phyloP scores from a whole-genome alignment of 176 grass and related monocot species.

The Oropetium thomaeum region DNA sequence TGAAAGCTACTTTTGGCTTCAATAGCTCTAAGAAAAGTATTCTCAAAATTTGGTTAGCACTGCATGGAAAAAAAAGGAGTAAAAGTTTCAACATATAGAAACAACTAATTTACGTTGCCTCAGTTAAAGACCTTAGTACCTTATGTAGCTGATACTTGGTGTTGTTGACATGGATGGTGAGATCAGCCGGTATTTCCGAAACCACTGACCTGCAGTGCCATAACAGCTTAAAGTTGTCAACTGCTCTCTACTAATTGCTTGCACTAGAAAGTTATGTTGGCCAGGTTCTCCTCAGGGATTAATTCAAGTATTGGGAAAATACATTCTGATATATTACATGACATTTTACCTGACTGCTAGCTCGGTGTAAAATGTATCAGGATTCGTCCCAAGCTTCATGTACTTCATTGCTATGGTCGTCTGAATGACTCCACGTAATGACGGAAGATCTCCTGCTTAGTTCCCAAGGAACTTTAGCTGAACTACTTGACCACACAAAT shows the following conservation, averaged over 20 bases:
- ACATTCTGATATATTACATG: neutral
- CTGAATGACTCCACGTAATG: constrained; percentile 30
- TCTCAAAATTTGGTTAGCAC: constrained; percentile 10
- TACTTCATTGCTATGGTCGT: constrained; percentile 69
- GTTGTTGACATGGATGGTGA: constrained; percentile 88
- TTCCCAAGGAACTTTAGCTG: neutral
- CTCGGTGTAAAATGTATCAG: constrained; percentile 88
- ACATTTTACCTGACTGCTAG: constrained; percentile 75
- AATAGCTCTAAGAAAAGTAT: neutral
- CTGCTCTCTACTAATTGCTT: neutral
- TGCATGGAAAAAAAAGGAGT: neutral
- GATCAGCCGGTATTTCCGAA: constrained; percentile 83
- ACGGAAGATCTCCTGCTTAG: constrained; percentile 19
- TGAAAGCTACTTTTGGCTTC: neutral
- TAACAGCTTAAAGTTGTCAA: neutral
- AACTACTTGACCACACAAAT: neutral
- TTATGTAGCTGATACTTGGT: constrained; percentile 94
- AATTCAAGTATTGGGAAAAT: neutral
- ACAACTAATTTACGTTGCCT: neutral
- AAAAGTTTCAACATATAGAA: too few relatives aligned
- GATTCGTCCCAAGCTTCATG: constrained; percentile 95
- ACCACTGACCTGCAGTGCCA: constrained; percentile 68
- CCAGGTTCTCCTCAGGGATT: neutral
- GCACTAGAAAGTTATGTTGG: neutral
- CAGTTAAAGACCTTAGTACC: constrained; percentile 41